A percentile compares a stretch with the other conserved stretches of the same genome.
phyloP scores from a whole-genome alignment of 441 rosid species.

The Gossypium trilobum region DNA sequence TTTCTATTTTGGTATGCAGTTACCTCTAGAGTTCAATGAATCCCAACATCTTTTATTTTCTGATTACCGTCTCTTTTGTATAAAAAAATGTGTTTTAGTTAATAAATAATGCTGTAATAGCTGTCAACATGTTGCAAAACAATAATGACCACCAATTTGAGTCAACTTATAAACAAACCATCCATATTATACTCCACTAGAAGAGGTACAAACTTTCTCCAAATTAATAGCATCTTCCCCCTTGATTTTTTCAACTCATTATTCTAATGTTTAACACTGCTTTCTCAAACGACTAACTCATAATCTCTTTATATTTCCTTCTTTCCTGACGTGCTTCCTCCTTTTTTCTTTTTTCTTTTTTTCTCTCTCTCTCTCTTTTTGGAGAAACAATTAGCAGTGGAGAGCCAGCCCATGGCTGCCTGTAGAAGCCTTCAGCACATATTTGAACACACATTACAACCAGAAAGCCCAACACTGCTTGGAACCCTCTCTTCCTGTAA shows the following conservation, averaged over 20 bases:
- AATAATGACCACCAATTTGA: conserved; percentile 33
- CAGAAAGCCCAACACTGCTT: conserved; percentile 43
- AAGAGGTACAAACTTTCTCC: conserved; percentile 20
- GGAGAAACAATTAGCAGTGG: neutral
- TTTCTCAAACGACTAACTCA: neutral
- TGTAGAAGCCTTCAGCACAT: conserved; percentile 60
- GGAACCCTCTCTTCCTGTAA: conserved; percentile 60
- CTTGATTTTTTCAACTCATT: conserved; percentile 30
- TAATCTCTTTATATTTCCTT: conserved; percentile 15
- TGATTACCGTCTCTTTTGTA: neutral
- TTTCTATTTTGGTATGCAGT: conserved; percentile 9
- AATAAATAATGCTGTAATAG: too few species aligned
- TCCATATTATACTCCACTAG: conserved; percentile 31
- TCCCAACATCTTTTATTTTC: neutral
- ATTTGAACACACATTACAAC: conserved; percentile 42
- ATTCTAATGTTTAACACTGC: neutral
- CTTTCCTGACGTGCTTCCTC: conserved; percentile 14
- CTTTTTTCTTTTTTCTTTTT: neutral
- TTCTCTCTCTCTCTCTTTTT: neutral
- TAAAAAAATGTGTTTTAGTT: neutral
- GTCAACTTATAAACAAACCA: conserved; percentile 24
- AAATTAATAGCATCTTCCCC: conserved; percentile 4
- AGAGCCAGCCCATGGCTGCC: conserved; percentile 48
- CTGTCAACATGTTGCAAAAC: neutral
- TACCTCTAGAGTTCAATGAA: neutral